phyloP scores from a whole-genome alignment of 2,329 filamentous ascomycete species.

The Parastagonospora nodorum region DNA sequence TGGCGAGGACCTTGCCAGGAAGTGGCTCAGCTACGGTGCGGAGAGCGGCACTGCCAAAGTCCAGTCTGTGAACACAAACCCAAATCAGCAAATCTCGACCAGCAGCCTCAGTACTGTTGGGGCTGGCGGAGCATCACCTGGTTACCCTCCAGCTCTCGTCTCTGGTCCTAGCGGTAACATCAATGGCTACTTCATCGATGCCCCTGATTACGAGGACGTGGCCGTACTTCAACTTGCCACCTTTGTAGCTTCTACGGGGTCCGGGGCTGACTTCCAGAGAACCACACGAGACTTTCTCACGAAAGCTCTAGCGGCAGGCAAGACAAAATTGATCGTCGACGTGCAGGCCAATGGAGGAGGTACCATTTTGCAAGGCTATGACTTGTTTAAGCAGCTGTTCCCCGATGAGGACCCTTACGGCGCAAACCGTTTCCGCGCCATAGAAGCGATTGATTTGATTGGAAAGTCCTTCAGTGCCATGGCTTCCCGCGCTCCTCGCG shows the following conservation, averaged over 20 bases:
- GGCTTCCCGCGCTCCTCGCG: constrained; percentile 40
- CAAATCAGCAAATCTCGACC: constrained; percentile 9
- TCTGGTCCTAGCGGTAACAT: constrained; percentile 48
- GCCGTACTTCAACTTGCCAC: constrained; percentile 52
- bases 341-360: constrained; percentile 65
- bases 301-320: constrained; percentile 54
- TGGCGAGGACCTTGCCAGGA: constrained; percentile 48
- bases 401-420: constrained; percentile 56
- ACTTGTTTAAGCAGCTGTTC: constrained; percentile 65
- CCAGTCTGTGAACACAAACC: constrained; percentile 1
- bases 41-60: constrained; percentile 2
- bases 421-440: constrained; percentile 58
- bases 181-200: constrained; percentile 53
- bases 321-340: constrained; percentile 66
- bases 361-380: constrained; percentile 63
- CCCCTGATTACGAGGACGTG: constrained; percentile 50
- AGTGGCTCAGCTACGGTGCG: constrained; percentile 42
- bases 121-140: constrained; percentile 36
- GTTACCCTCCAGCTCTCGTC: constrained; percentile 51
- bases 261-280: constrained; percentile 43
- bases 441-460: constrained; percentile 53
- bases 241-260: constrained; percentile 40
- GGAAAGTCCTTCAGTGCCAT: constrained; percentile 47
- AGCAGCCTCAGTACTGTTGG: constrained; percentile 8
- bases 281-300: constrained; percentile 50